A percentile compares a stretch with the other conserved stretches of the same genome.
phyloP scores from a whole-genome alignment of 1,139 yeast genomes.

The Meyerozyma athensensis region DNA sequence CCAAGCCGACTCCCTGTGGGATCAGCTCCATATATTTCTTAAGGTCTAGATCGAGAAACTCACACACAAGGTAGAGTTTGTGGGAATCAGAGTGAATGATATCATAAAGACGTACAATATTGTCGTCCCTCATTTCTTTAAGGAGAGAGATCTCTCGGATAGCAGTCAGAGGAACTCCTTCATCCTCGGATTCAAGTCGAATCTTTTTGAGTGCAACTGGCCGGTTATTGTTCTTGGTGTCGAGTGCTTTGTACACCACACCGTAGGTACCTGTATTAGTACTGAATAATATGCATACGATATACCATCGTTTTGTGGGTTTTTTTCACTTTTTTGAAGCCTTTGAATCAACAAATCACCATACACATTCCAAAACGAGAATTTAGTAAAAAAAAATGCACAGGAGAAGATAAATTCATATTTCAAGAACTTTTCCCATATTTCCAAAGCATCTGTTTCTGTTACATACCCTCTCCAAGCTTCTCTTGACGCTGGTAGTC shows the following conservation, averaged over 20 bases:
- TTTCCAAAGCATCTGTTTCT: background rate
- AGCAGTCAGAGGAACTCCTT: constrained; percentile 98
- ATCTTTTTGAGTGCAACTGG: constrained; percentile 93
- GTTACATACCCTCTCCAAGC: constrained; percentile 76
- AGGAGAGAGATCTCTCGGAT: constrained; percentile 91
- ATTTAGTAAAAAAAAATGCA: no score
- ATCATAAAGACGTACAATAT: constrained; percentile 86
- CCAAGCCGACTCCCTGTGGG: constrained; percentile 88
- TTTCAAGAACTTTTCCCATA: background rate
- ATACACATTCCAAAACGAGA: no score
- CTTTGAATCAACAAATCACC: no score
- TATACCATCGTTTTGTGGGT: no score
- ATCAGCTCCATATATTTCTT: constrained; percentile 96
- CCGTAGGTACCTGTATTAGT: constrained; percentile 72
- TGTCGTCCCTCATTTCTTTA: constrained; percentile 89
- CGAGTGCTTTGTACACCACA: constrained; percentile 94
- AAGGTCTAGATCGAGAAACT: constrained; percentile 87
- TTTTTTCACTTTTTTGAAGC: no score
- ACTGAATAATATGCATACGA: no score
- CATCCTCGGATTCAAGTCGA: constrained; percentile 94
- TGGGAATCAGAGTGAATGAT: constrained; percentile 97
- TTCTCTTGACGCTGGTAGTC: constrained; percentile 93
- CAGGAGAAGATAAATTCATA: no score
- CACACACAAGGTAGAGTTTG: constrained; percentile 88
- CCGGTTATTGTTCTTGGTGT: constrained; percentile 81